A percentile compares a stretch with the other conserved stretches of the same genome.
Evolutionary conservation across 2,329 filamentous ascomycete genomes (phyloP).

Genomic region (Mycosphaerella sp.): DNA sequence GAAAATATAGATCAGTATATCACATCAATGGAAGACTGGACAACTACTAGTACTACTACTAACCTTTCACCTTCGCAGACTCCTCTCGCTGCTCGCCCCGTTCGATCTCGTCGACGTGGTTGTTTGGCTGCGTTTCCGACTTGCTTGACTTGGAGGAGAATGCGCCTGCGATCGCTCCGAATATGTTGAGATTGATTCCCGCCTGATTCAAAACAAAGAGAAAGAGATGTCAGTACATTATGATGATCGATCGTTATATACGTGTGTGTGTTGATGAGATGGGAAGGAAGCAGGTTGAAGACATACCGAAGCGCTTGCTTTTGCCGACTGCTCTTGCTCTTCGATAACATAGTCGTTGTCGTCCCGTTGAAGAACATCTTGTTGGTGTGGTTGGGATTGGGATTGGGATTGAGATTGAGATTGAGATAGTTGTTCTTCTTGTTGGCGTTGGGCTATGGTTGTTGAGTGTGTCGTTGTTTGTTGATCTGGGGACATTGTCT

Average conservation of each 20-base stretch:
- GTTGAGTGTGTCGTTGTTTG: neutral
- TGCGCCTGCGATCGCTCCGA: conserved; percentile 33
- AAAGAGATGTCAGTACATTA: neutral
- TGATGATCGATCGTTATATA: neutral
- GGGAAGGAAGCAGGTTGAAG: neutral
- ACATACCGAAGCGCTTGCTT: conserved; percentile 32
- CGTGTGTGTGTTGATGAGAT: too few species aligned
- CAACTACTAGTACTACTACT: too few species aligned
- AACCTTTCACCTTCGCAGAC: conserved; percentile 28
- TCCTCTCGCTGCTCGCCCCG: conserved; percentile 31
- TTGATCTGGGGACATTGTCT: conserved; percentile 4
- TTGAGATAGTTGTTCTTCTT: neutral
- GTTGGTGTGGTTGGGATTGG: neutral
- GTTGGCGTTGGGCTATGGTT: neutral
- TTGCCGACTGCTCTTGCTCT: conserved; percentile 31
- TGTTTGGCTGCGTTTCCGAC: neutral
- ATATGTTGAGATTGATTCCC: conserved; percentile 36
- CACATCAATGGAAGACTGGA: too few species aligned
- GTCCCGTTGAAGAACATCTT: conserved; percentile 16
- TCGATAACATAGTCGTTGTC: conserved; percentile 22
- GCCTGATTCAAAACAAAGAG: conserved; percentile 21
- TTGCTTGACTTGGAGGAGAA: conserved; percentile 30
- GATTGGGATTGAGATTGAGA: neutral
- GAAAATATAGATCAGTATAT: neutral
- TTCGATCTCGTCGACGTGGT: neutral